Evolutionary conservation across 805 yeast species (phyloP).

Genomic region (Metschnikowia arizonensis): DNA sequence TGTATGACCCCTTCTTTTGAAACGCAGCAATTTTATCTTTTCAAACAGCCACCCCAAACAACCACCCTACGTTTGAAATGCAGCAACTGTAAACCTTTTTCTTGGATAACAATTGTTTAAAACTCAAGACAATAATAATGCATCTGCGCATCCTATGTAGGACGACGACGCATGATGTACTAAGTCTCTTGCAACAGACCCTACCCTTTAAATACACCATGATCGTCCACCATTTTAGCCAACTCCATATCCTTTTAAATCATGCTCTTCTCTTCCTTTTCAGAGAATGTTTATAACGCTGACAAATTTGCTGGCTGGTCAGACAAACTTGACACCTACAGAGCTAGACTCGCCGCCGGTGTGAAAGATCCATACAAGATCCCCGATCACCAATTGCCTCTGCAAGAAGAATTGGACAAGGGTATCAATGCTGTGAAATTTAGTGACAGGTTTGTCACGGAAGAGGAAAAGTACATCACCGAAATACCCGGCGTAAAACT

Average conservation of each 20-base stretch:
- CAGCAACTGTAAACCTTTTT: too few species aligned
- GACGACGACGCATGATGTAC: too few species aligned
- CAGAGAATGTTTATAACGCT: conserved; percentile 10
- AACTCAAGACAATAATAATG: too few species aligned
- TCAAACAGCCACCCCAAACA: too few species aligned
- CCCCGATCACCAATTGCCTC: conserved; percentile 13
- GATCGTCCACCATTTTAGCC: neutral
- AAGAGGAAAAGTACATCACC: conserved; percentile 12
- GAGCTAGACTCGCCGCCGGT: conserved; percentile 20
- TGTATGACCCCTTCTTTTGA: too few species aligned
- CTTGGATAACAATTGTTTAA: too few species aligned
- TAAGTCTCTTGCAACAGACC: too few species aligned
- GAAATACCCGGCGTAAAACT: conserved; percentile 13
- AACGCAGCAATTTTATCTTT: too few species aligned
- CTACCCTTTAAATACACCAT: neutral
- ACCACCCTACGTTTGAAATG: too few species aligned
- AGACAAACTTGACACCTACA: conserved; percentile 32
- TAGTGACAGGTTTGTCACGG: conserved; percentile 11
- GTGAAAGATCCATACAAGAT: conserved; percentile 17
- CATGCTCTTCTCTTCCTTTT: conserved; percentile 2
- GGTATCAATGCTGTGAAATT: conserved; percentile 16
- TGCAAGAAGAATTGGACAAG: conserved; percentile 14
- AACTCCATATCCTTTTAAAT: neutral
- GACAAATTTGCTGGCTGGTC: conserved; percentile 19
- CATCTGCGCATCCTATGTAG: too few species aligned